Evolutionary conservation across 352 stramenopile genomes (phyloP).

Genomic region (Phytophthora pluvialis): DNA sequence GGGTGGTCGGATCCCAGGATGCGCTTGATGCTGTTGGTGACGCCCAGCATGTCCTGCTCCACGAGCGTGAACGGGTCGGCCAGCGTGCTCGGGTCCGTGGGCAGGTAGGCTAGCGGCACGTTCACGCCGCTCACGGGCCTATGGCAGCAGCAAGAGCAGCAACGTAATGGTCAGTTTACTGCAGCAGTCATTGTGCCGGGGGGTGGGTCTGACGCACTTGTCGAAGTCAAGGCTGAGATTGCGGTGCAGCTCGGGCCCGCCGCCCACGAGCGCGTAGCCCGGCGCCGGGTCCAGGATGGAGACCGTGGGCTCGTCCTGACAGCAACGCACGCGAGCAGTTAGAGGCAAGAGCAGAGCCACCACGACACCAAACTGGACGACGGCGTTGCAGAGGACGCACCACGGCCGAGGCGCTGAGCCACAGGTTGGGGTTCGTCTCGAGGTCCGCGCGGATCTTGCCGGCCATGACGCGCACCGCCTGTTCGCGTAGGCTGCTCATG

Average conservation of each 20-base stretch:
- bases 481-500: slow-evolving; percentile 69
- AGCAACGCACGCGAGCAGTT: slow-evolving; percentile 2
- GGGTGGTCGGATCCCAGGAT: slow-evolving; percentile 97
- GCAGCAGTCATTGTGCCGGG: too few species aligned
- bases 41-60: slow-evolving; percentile 88
- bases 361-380: too few species aligned
- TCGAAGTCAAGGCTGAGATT: slow-evolving; percentile 54
- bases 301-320: slow-evolving; percentile 80
- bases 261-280: slow-evolving; percentile 57
- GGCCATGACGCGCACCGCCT: slow-evolving; percentile 62
- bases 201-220: slow-evolving; percentile 25
- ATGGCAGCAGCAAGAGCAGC: slow-evolving; percentile 3
- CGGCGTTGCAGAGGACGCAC: slow-evolving; percentile 50
- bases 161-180: slow-evolving; percentile 14
- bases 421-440: slow-evolving; percentile 85
- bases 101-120: slow-evolving; percentile 55
- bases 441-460: slow-evolving; percentile 69
- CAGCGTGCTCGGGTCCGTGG: slow-evolving; percentile 55
- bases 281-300: slow-evolving; percentile 79
- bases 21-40: slow-evolving; percentile 95
- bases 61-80: slow-evolving; percentile 95
- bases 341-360: not conserved
- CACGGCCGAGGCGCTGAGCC: slow-evolving; percentile 79
- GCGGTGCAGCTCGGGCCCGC: slow-evolving; percentile 33
- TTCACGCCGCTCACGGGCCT: slow-evolving; percentile 31